phyloP scores from a whole-genome alignment of 2,329 filamentous ascomycete genomes.

The Verticillium nonalfalfae region DNA sequence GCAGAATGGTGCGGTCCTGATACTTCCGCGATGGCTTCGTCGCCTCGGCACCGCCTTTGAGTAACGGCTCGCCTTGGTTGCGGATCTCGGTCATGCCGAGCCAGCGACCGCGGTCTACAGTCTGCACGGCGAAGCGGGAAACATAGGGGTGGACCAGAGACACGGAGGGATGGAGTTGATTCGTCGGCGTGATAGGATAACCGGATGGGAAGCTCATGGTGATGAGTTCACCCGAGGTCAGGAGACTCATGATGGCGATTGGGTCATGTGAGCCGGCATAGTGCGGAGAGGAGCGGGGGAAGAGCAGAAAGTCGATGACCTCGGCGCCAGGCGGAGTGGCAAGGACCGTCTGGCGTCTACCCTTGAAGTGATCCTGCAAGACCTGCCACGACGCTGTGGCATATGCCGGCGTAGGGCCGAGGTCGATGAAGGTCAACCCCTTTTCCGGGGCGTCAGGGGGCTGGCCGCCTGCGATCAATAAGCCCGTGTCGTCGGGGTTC shows the following conservation, averaged over 20 bases:
- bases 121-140: slow-evolving; percentile 63
- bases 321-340: slow-evolving; percentile 72
- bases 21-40: slow-evolving; percentile 66
- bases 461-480: slow-evolving; percentile 80
- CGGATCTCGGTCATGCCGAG: slow-evolving; percentile 84
- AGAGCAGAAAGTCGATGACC: slow-evolving; percentile 72
- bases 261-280: slow-evolving; percentile 87
- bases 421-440: slow-evolving; percentile 81
- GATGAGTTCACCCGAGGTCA: slow-evolving; percentile 82
- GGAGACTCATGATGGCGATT: slow-evolving; percentile 70
- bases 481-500: slow-evolving; percentile 87
- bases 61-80: slow-evolving; percentile 67
- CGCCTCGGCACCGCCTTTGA: slow-evolving; percentile 73
- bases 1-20: slow-evolving; percentile 77
- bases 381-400: slow-evolving; percentile 86
- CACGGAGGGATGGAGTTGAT: slow-evolving; percentile 82
- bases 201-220: slow-evolving; percentile 91
- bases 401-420: slow-evolving; percentile 85
- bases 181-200: slow-evolving; percentile 84
- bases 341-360: slow-evolving; percentile 66
- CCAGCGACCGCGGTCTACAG: slow-evolving; percentile 76
- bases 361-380: slow-evolving; percentile 70
- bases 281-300: slow-evolving; percentile 78
- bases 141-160: slow-evolving; percentile 89
- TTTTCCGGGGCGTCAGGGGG: slow-evolving; percentile 60